These are phyloP conservation scores for Pythium brachiatum DNA, from an alignment of 352 stramenopile genomes.

Conservation along the genomic window DNA sequence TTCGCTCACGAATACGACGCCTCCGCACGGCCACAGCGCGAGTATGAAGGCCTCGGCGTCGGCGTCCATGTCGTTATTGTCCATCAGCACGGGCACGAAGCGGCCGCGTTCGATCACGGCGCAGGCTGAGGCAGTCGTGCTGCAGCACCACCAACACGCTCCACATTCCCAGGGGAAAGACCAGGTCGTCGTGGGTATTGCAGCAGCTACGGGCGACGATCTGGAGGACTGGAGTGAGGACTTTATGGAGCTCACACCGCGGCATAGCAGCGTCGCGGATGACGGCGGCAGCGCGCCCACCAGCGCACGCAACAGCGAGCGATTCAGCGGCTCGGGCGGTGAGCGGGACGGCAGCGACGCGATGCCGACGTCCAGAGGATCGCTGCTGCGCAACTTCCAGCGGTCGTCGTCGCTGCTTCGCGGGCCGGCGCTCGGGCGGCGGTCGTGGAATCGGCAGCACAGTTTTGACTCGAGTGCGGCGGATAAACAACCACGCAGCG, in stretches of 20 bases:
- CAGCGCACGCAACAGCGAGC: constrained; percentile 15
- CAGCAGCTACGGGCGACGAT: constrained; percentile 59
- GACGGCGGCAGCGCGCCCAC: not conserved
- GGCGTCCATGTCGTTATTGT: constrained; percentile 11
- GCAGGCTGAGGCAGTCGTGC: constrained; percentile 22
- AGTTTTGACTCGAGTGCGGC: constrained; percentile 19
- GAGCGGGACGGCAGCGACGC: constrained; percentile 4
- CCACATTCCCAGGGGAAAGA: constrained; percentile 23
- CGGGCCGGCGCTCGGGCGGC: constrained; percentile 14
- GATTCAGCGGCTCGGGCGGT: constrained; percentile 4
- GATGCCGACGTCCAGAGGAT: constrained; percentile 7
- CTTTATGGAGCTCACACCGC: constrained; percentile 30
- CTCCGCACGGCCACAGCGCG: not conserved
- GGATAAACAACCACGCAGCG: constrained; percentile 11
- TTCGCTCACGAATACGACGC: not conserved
- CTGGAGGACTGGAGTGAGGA: constrained; percentile 80
- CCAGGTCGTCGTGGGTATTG: constrained; percentile 73
- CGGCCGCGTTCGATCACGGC: constrained; percentile 27
- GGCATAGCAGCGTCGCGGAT: not conserved
- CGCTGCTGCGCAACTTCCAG: constrained; percentile 30
- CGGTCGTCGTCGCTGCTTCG: constrained; percentile 27
- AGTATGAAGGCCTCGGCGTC: not conserved
- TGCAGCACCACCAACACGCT: constrained; percentile 11
- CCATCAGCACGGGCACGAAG: constrained; percentile 13
- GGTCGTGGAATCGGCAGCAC: constrained; percentile 27